Base-by-base conservation (phyloP, 2,329 filamentous ascomycete species). In the Alternaria ethzedia region DNA sequence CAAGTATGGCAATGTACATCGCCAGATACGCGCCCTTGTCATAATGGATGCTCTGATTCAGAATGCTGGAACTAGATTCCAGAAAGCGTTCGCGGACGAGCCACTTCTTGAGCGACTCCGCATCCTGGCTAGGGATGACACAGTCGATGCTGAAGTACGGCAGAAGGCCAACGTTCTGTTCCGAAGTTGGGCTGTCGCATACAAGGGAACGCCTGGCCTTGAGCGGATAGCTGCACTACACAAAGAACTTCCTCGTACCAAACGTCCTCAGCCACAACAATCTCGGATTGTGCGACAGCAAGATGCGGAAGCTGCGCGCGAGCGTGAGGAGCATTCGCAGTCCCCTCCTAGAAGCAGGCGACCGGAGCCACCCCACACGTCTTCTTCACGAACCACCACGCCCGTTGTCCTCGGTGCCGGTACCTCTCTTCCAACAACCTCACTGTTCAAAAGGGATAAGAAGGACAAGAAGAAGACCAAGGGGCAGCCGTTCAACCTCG, bases 1-100 rank as follows among this genome's bases (percentile, higher is more conserved):
- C 41, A 99, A 99, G 83, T 98, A 99, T 81, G 96, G 96, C 72
- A 97, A 89, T 75, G 86, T 92, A n/a, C 95, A 98, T 80, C 91
- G 94, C 54, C 96, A 99, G 80, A 86, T 98, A 32, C 89, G 96
- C 63, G 92, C 96, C 36, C 87, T 99, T 21, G 91, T 91, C 11
- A 90, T 99, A 54, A 87, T 99, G 2, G 96, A 99, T 78, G 94
- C 92, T 45, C 86, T 99, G 43, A 96, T 99, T 64, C 93, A 97
- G 77, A 99, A 99, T 82, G 94, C 94, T 3, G 95, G 95, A 2
- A 86, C 91, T 12, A 88, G 91, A 12, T 97, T 98, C 77, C 92
- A 97, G 80, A 89, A 92, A 52, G 87, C 88, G 15, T 97, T 98
- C 78, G 92, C 90, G 10, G 95, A 99, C 74, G 94, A 97, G 77